phyloP scores from a whole-genome alignment of 192 early-diverging fungal species.

The Coemansia sp. region DNA sequence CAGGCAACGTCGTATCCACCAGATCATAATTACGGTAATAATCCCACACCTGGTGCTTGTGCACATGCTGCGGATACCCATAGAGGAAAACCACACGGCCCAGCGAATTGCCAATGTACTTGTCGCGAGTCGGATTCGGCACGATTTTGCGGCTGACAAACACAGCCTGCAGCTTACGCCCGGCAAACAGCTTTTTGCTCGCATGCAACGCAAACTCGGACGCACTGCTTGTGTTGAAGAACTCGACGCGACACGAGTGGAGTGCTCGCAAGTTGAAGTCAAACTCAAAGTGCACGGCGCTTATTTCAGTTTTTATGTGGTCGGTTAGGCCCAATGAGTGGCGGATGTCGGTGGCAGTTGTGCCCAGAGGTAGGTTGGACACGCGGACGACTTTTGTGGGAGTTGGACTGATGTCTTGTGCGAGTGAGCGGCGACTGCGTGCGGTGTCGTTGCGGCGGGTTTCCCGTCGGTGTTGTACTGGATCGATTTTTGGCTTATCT shows the following conservation, averaged over 20 bases:
- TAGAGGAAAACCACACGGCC: slow-evolving; percentile 41
- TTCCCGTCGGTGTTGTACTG: slow-evolving; percentile 5
- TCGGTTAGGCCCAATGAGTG: slow-evolving; percentile 4
- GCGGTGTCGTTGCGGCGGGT: background rate
- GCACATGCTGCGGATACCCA: slow-evolving; percentile 39
- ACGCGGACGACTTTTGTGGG: slow-evolving; percentile 33
- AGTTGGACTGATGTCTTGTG: slow-evolving; percentile 22
- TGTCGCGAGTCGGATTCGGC: slow-evolving; percentile 22
- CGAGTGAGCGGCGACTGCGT: background rate
- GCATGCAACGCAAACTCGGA: slow-evolving; percentile 18
- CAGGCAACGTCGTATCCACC: slow-evolving; percentile 41
- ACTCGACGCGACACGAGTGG: slow-evolving; percentile 27
- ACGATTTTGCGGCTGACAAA: slow-evolving; percentile 20
- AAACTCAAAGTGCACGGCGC: slow-evolving; percentile 34
- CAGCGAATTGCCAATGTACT: slow-evolving; percentile 26
- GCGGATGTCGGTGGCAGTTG: slow-evolving; percentile 26
- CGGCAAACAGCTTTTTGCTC: slow-evolving; percentile 21
- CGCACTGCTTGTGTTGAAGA: slow-evolving; percentile 25
- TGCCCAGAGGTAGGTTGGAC: slow-evolving; percentile 32
- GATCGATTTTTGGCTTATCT: background rate
- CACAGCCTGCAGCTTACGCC: slow-evolving; percentile 15
- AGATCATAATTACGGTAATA: slow-evolving; percentile 35
- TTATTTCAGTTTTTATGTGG: slow-evolving; percentile 9
- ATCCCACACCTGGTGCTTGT: slow-evolving; percentile 31
- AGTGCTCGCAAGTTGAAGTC: slow-evolving; percentile 30